Percentiles rank a stretch among this genome's conserved stretches.
These are phyloP conservation scores for Priceomyces medius DNA, from an alignment of 805 yeast species.

Conservation along the genomic window DNA sequence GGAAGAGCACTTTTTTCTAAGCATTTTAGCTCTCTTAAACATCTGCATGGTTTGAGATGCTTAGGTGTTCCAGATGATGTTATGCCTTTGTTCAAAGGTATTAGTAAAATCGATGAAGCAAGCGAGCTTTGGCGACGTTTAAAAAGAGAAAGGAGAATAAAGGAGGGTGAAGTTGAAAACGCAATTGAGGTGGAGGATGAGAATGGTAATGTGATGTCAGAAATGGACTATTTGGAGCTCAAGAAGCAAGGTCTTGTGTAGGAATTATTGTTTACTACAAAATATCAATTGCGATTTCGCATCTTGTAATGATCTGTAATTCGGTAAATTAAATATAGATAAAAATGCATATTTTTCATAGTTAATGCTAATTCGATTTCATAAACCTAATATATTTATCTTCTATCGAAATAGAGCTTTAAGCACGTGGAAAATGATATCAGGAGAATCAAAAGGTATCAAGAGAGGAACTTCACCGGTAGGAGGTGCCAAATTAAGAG, in stretches of 20 bases:
- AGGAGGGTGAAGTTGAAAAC: constrained; percentile 46
- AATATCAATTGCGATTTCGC: neutral
- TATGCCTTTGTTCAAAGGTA: constrained; percentile 53
- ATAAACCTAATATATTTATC: neutral
- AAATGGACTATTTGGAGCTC: constrained; percentile 77
- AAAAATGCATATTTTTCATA: neutral
- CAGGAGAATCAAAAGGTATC: constrained; percentile 7
- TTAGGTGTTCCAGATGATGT: constrained; percentile 63
- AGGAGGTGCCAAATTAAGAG: constrained; percentile 24
- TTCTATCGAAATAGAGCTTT: neutral
- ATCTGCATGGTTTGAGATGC: constrained; percentile 68
- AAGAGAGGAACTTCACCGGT: constrained; percentile 12
- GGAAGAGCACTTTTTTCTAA: constrained; percentile 71
- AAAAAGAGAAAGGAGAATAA: constrained; percentile 32
- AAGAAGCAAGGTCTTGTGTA: constrained; percentile 83
- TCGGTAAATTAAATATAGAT: neutral
- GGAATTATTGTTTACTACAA: neutral
- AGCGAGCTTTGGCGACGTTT: constrained; percentile 51
- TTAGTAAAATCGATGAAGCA: constrained; percentile 70
- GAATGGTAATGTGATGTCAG: constrained; percentile 90
- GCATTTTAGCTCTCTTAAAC: constrained; percentile 75
- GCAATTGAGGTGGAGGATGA: constrained; percentile 85
- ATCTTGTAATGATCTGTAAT: neutral
- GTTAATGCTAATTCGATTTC: neutral
- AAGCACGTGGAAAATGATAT: constrained; percentile 3